Base-by-base conservation (phyloP, 1,284 basidiomycete genomes). In the Tetrapyrgos nigripes region DNA sequence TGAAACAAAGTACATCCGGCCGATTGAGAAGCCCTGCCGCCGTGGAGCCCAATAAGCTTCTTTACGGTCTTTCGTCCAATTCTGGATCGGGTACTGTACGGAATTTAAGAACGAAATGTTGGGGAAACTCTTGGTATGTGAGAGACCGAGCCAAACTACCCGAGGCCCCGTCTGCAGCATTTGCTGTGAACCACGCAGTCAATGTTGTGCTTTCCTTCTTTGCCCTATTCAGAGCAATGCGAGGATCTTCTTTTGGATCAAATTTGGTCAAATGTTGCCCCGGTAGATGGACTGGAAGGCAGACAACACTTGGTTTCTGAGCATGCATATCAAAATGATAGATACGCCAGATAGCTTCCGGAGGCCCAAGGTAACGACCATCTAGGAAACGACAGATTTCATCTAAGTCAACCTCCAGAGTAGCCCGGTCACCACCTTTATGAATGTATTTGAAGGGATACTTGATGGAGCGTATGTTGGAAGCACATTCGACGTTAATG, bases 361-460 rank as follows among this genome's bases (percentile, higher is more conserved):
- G 40, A 8, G 71, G 52, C 9, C 65, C 67, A 28, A 80, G 57
- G 58, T 76, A 79, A 5, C 71, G 63, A 2, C 66, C 68, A 52
- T 75, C 68, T 1, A 76, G 44, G 55, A 66, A 74, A 4, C 50
- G 40, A 26, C 62, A 62, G 23, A 77, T 69, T 56, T 79, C 75
- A 62, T 80, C 66, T 11, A 31, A 47, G 6, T 64, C 29, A 28
- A 77, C 48, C 51, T 75, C 63, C 4, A 80, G 45, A 3, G 74
- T 69, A 0, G 70, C 70, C 1, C 70, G 65, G 63, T 83, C 80
- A 23, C 62, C 54, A 0, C 83, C 82, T 61, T 84, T 84, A 58
- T 78, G 71, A 37, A 81, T 71, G 60, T 83, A 83, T 59, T 83
- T 83, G 68, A 75, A 73, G 4, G 76, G 57, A 59, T 83, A 83